phyloP scores from a whole-genome alignment of 2,329 filamentous ascomycete species.

The Dactylellina haptotyla region DNA sequence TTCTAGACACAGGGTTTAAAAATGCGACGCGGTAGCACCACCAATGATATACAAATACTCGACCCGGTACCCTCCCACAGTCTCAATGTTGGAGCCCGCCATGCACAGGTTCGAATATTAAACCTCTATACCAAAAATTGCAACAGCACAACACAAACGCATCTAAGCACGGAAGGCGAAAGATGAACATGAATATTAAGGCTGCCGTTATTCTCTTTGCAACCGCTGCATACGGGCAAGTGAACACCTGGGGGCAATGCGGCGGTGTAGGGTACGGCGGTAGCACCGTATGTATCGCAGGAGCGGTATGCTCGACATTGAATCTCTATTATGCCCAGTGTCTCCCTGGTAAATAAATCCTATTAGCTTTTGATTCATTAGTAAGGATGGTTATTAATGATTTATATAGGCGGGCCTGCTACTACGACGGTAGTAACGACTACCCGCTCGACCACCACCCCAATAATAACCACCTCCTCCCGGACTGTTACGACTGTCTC shows the following conservation, averaged over 20 bases:
- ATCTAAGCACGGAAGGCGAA: too few species aligned
- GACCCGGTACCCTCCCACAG: not conserved
- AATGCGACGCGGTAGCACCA: not conserved
- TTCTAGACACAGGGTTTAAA: not conserved
- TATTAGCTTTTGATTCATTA: not conserved
- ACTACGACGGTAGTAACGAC: not conserved
- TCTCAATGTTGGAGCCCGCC: too few species aligned
- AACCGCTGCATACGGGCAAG: conserved; percentile 5
- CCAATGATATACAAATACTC: not conserved
- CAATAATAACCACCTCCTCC: not conserved
- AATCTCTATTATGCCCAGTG: conserved; percentile 36
- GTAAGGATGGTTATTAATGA: not conserved
- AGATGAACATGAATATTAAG: conserved; percentile 6
- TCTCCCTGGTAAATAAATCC: conserved; percentile 18
- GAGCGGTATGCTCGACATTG: conserved; percentile 20
- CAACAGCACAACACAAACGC: conserved; percentile 29
- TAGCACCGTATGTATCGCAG: not conserved
- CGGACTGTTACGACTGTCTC: conserved; percentile 2
- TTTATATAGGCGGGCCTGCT: not conserved
- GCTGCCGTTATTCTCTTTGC: not conserved
- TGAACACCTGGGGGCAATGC: conserved; percentile 32
- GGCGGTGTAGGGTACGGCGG: conserved; percentile 23
- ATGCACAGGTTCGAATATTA: too few species aligned
- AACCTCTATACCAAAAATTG: conserved; percentile 2
- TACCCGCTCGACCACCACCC: not conserved